Conservation (phyloP, 78 protist species). For the Neovahlkampfia damariscottae region DNA sequence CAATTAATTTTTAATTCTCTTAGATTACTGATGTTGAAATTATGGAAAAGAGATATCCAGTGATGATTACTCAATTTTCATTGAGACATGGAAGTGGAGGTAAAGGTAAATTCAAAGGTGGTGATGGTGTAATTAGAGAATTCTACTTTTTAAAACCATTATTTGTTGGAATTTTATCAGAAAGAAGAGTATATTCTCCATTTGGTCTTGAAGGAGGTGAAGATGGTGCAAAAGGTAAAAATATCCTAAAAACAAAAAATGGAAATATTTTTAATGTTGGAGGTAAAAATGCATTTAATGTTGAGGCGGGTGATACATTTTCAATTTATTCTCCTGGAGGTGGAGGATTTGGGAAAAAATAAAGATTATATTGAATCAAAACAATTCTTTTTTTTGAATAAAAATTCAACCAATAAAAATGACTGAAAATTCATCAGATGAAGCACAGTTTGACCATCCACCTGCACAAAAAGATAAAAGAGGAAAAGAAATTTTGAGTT, state of each 20-base stretch:
- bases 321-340: constrained; percentile 62
- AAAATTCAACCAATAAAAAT: no score
- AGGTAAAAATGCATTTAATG: constrained; percentile 44
- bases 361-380: not conserved
- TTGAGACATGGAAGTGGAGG: constrained; percentile 83
- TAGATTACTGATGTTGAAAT: constrained; percentile 80
- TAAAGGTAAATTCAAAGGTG: constrained; percentile 60
- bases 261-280: constrained; percentile 55
- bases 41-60: constrained; percentile 82
- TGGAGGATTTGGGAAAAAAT: constrained; percentile 55
- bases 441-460: no score
- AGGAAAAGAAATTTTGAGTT: no score
- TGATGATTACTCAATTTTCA: constrained; percentile 39
- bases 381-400: no score
- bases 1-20: not conserved
- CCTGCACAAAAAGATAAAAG: no score
- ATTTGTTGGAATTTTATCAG: constrained; percentile 22
- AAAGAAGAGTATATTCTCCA: constrained; percentile 37
- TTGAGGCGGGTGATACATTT: constrained; percentile 50
- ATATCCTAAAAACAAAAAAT: constrained; percentile 29
- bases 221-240: constrained; percentile 59
- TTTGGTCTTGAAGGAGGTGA: constrained; percentile 68
- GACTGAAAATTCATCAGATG: no score
- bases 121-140: constrained; percentile 78
- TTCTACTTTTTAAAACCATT: constrained; percentile 39